Evolutionary conservation across 108 stramenopile species (phyloP).

Genomic region (Cyclotella distinguenda): DNA sequence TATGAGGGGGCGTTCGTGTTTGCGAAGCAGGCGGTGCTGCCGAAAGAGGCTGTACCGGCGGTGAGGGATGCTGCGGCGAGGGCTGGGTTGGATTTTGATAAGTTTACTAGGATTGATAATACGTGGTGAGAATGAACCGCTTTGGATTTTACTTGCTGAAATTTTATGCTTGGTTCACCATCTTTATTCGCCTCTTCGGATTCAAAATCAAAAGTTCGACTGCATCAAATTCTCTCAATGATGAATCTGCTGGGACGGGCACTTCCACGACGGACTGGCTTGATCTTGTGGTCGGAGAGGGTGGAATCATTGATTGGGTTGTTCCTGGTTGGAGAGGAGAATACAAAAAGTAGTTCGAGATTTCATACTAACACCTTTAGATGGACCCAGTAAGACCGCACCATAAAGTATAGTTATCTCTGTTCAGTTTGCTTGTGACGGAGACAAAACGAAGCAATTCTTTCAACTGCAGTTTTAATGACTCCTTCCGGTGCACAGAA

Average conservation of each 20-base stretch:
- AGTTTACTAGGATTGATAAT: constrained; percentile 77
- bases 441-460: constrained; percentile 73
- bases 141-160: background rate
- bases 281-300: constrained; percentile 77
- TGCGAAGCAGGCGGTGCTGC: constrained; percentile 76
- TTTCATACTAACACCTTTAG: background rate
- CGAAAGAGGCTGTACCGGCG: constrained; percentile 71
- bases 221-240: constrained; percentile 57
- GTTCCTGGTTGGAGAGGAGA: constrained; percentile 88
- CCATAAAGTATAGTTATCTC: too few relatives aligned
- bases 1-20: constrained; percentile 96
- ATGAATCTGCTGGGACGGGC: constrained; percentile 72
- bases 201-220: constrained; percentile 27
- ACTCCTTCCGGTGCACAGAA: constrained; percentile 68
- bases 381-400: too few relatives aligned
- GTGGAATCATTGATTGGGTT: constrained; percentile 87
- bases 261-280: constrained; percentile 86
- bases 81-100: constrained; percentile 73
- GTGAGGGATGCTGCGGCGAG: constrained; percentile 76
- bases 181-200: background rate
- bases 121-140: constrained; percentile 45
- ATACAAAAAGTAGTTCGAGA: constrained; percentile 53
- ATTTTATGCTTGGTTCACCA: background rate
- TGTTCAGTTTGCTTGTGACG: constrained; percentile 41
- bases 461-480: constrained; percentile 55